These are phyloP conservation scores for Agrostemma githago DNA, from an alignment of 148 eudicot genomes.

Conservation along the genomic window DNA sequence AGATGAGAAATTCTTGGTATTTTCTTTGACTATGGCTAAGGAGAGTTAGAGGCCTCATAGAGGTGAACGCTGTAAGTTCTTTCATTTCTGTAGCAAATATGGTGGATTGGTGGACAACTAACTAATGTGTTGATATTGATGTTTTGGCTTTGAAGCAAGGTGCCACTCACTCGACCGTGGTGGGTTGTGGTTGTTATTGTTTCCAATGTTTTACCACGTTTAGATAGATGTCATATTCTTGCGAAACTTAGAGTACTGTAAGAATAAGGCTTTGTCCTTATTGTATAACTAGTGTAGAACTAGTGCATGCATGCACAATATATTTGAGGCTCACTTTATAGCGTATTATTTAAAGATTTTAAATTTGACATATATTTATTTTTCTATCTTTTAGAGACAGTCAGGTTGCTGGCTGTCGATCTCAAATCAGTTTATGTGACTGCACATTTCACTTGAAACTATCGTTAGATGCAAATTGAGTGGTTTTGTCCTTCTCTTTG, in stretches of 20 bases:
- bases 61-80: background rate
- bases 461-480: background rate
- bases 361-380: too few species aligned
- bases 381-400: background rate
- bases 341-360: too few species aligned
- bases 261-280: too few species aligned
- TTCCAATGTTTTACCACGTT: background rate
- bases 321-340: too few species aligned
- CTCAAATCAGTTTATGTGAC: background rate
- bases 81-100: background rate
- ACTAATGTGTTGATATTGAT: background rate
- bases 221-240: background rate
- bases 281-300: too few species aligned
- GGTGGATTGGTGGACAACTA: background rate
- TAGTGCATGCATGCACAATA: too few species aligned
- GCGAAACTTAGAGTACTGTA: background rate
- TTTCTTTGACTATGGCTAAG: background rate
- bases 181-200: background rate
- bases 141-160: background rate
- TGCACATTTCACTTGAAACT: constrained; percentile 1
- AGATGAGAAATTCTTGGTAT: background rate
- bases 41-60: too few species aligned
- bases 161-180: background rate
- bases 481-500: background rate
- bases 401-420: background rate